These are phyloP conservation scores for Testicularia cyperi DNA, from an alignment of 1,284 basidiomycete species.

Conservation along the genomic window DNA sequence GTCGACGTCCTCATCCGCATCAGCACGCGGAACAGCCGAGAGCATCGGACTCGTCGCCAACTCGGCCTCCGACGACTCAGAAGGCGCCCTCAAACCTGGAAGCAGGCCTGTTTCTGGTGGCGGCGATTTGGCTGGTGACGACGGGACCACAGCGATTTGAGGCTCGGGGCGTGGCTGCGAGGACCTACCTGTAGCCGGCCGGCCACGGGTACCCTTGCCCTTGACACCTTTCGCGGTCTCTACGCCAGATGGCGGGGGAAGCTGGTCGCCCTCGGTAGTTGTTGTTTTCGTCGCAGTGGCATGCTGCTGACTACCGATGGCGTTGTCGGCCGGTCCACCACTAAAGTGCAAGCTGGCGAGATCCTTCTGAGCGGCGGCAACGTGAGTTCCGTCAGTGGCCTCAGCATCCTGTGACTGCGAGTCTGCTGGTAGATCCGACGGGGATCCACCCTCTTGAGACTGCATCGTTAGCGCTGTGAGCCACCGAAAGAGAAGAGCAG, in stretches of 20 bases:
- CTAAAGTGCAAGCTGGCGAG: too few relatives aligned
- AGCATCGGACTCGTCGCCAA: constrained; percentile 38
- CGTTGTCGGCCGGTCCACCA: too few relatives aligned
- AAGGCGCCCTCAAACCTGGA: constrained; percentile 9
- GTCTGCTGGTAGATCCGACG: too few relatives aligned
- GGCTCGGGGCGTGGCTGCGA: too few relatives aligned
- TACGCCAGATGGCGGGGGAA: constrained; percentile 20
- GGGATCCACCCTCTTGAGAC: too few relatives aligned
- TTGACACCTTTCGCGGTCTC: constrained; percentile 1
- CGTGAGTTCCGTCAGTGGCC: not conserved
- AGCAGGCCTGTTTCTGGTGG: not conserved
- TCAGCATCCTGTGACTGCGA: not conserved
- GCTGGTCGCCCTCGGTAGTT: not conserved
- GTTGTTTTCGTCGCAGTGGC: constrained; percentile 3
- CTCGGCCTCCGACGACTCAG: constrained; percentile 29
- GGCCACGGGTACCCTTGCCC: not conserved
- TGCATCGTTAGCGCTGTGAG: too few relatives aligned
- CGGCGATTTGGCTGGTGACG: constrained; percentile 5
- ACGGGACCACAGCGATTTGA: constrained; percentile 10
- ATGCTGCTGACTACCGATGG: too few relatives aligned
- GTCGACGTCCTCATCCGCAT: constrained; percentile 21
- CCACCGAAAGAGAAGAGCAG: too few relatives aligned
- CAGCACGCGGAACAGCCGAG: constrained; percentile 16
- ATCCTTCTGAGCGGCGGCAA: not conserved
- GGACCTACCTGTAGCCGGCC: too few relatives aligned